Evolutionary conservation across 2,329 filamentous ascomycete genomes (phyloP), one percentile per base, ranked within the genome.

Genomic region (Sporothrix protearum): DNA sequence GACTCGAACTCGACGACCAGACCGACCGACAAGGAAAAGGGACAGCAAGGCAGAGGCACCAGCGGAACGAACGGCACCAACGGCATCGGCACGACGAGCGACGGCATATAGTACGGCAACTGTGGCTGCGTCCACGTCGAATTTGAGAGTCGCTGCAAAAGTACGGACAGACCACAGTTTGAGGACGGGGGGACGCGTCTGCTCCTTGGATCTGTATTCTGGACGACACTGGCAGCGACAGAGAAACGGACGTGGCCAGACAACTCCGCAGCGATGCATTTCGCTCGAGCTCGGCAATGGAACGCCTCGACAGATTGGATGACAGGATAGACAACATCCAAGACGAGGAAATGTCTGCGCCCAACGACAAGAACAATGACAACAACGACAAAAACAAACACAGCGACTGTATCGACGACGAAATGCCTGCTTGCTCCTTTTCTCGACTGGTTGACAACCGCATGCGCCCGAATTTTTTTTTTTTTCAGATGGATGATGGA

Each of bases 1-100:
- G 53, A 49, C 68, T 49, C 70, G 30, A 51, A 49, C 68, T 49
- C 70, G 30, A 51, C 42, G 66, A 57, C 49, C n/a, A 45, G 12
- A 19, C 47, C 47, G 66, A 57, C 64, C 47, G 66, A 45, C 66
- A 22, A 22, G 6, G 14, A 57, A 4, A 4, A 28, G 9, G 66
- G 66, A 42, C 19, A 51, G 42, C 8, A 68, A 33, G 33, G 66
- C 67, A 69, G 59, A 30, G 30, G 49, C 66, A 47, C 9, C n/a
- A 33, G n/a, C 16, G 19, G 10, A n/a, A 33, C 2, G 2, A 39
- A 22, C 36, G 45, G 22, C 67, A n/a, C n/a, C n/a, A 16, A 55
- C 47, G 6, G 12, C 4, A 25, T 42, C 10, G 14, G 5, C 12
- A 28, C 3, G n/a, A 12, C n/a, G 33, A 39, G 25, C 9, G 4